Conservation (phyloP, 73 alveolate genomes). For the Paraurostyla sp. region DNA sequence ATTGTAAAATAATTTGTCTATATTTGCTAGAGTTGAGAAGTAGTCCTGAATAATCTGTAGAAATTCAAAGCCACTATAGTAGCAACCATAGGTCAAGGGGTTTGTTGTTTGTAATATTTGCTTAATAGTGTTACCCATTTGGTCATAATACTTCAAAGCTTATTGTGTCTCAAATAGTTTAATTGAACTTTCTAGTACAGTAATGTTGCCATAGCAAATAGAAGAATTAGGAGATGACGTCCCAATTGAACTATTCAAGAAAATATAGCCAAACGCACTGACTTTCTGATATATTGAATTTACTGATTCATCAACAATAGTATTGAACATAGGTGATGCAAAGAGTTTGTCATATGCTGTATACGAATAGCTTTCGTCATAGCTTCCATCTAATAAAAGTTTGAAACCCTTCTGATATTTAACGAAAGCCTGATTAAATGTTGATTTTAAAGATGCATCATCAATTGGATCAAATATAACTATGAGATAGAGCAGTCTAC, state of each 20-base stretch:
- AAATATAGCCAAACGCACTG: background rate
- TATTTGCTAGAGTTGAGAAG: background rate
- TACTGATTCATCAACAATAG: background rate
- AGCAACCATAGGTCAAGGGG: constrained; percentile 38
- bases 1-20: constrained; percentile 1
- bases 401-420: background rate
- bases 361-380: no score
- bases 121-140: constrained; percentile 30
- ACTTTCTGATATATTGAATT: background rate
- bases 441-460: background rate
- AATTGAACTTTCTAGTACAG: background rate
- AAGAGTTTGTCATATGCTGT: no score
- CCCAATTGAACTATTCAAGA: constrained; percentile 22
- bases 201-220: constrained; percentile 14
- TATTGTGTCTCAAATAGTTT: background rate
- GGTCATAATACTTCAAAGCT: background rate
- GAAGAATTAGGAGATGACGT: constrained; percentile 40
- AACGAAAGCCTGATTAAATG: background rate
- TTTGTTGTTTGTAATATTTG: background rate
- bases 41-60: constrained; percentile 1
- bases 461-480: constrained; percentile 35
- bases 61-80: constrained; percentile 15
- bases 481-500: background rate
- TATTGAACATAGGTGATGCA: no score
- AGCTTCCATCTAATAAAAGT: no score